phyloP scores from a whole-genome alignment of 495 filamentous ascomycete species.

The Sabuloglossum arenarium region DNA sequence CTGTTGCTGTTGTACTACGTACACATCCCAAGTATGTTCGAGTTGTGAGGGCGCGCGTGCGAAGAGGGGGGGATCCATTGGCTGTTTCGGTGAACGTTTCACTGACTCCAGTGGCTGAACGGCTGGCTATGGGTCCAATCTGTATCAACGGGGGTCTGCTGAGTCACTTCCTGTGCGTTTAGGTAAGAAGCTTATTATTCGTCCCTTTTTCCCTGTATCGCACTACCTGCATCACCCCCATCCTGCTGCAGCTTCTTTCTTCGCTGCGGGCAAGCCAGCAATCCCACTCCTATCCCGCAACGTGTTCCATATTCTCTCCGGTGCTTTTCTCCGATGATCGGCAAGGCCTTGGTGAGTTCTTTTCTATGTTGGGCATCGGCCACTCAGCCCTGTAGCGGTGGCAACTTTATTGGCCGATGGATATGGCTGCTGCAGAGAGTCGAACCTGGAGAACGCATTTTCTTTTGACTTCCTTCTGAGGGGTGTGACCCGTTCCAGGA shows the following conservation, averaged over 20 bases:
- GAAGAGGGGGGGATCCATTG: too few relatives aligned
- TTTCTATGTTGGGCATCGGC: neutral
- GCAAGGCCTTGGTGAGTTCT: neutral
- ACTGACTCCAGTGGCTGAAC: too few relatives aligned
- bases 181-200: neutral
- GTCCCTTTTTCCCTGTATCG: neutral
- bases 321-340: neutral
- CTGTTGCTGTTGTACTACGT: too few relatives aligned
- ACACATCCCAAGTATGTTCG: too few relatives aligned
- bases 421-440: too few relatives aligned
- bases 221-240: neutral
- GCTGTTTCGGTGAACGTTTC: too few relatives aligned
- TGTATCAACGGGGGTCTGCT: neutral
- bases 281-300: neutral
- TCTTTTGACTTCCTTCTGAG: too few relatives aligned
- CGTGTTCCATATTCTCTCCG: neutral
- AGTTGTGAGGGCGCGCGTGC: too few relatives aligned
- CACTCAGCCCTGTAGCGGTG: neutral
- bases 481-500: too few relatives aligned
- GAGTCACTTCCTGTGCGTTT: neutral
- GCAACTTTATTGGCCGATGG: too few relatives aligned
- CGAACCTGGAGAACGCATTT: too few relatives aligned
- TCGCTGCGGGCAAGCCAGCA: neutral
- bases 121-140: too few relatives aligned
- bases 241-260: neutral